Conservation (phyloP, 495 filamentous ascomycete genomes). For the Aspergillus baeticus region DNA sequence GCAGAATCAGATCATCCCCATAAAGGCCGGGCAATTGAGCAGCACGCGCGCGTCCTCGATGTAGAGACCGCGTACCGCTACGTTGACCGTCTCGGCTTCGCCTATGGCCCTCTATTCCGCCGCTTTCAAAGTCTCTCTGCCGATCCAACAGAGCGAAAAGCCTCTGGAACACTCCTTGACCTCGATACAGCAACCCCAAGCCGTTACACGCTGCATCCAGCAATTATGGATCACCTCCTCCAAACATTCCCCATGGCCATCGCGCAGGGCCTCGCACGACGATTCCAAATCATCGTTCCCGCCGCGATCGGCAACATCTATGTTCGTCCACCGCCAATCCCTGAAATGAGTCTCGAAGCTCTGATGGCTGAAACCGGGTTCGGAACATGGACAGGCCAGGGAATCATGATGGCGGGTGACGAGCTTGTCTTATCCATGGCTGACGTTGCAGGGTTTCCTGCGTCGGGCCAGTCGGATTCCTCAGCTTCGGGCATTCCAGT, state of each 20-base stretch:
- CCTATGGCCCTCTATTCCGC: constrained; percentile 30
- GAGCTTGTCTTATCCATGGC: not conserved
- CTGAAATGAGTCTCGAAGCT: not conserved
- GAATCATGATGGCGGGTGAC: constrained; percentile 19
- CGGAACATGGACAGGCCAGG: not conserved
- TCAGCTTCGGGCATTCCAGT: not conserved
- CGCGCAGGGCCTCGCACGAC: not conserved
- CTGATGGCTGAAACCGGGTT: not conserved
- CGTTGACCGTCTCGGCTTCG: constrained; percentile 26
- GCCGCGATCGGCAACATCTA: constrained; percentile 1
- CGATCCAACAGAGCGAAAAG: constrained; percentile 1
- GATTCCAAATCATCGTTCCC: constrained; percentile 1
- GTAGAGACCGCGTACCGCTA: not conserved
- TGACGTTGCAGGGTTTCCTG: not conserved
- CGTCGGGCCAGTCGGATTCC: not conserved
- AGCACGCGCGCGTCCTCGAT: not conserved
- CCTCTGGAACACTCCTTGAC: not conserved
- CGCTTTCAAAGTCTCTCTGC: constrained; percentile 27
- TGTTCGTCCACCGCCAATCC: not conserved
- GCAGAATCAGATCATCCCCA: not conserved
- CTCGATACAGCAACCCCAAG: not conserved
- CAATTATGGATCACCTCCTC: constrained; percentile 8
- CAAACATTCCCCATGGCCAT: constrained; percentile 19
- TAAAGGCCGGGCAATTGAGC: not conserved
- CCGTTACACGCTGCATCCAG: not conserved